Evolutionary conservation across 202 grass and related monocot species (phyloP), one percentile per base, ranked within the genome.

Genomic region (Sporobolus alterniflorus): DNA sequence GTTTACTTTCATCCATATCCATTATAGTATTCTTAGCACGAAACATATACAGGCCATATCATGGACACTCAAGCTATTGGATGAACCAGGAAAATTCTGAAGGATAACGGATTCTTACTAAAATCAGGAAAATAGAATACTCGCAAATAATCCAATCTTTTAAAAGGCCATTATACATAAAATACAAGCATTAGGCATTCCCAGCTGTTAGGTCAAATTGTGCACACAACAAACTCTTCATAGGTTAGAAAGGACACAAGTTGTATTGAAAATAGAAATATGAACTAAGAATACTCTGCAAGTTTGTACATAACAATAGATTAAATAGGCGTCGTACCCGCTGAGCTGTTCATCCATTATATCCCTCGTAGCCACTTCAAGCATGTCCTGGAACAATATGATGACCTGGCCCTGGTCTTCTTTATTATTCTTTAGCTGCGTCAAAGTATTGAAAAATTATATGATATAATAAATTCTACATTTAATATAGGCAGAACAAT

Each of bases 331-430:
- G 40, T 69, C 44, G 63, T 67, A 88, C 93, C 87, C 95, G 73
- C 81, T 70, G 25, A 85, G 70, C 47, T 93, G 84, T 3, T 96
- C 90, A 14, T 76, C 90, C 90, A 96, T 90, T 89, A 98, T 98
- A 88, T 98, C 96, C 82, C 93, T 98, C 31, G 90, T 95, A 34
- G 95, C 92, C 48, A 98, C 96, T 89, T 98, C 96, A 43, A 88
- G 89, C 96, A 98, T 98, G 76, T 98, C 92, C 70, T 91, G 90
- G 51, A 95, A 95, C 69, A 95, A 84, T 88, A 98, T 91, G 67
- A 95, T 88, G 44, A 98, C 89, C 57, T 93, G 86, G 22, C 67
- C 89, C 50, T 64, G 47, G 7, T 92, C 96, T 30, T 95, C 89
- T 76, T 89, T 77, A 68, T 90, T 85, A 69, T 98, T 98, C 18